Base-by-base conservation (phyloP, 495 filamentous ascomycete genomes). In the Xylaria sp. region DNA sequence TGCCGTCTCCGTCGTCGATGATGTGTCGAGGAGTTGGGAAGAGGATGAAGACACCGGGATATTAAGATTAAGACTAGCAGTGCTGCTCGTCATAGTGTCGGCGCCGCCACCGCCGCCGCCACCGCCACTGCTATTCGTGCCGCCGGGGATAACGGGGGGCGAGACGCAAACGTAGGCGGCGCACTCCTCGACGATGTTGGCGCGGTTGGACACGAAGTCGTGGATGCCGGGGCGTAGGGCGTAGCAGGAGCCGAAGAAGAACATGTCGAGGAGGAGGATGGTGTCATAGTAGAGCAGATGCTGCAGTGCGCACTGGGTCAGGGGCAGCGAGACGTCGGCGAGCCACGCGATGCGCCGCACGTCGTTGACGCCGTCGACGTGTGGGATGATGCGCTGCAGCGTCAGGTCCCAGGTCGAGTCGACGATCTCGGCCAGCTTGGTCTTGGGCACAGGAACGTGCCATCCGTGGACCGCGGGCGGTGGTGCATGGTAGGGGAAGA, bases 341-440 rank as follows among this genome's bases (percentile, higher is more conserved):
- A 90, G 85, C 68, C 91, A 87, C 29, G 95, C 90, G 76, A 99
- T 97, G 67, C 92, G 90, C 29, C 91, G 89, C 62, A 98, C 89
- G 79, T 92, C 92, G 76, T 93, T 93, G 68, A 97, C 90, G 70
- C 96, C 96, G 80, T 99, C 91, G 79, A 98, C 93, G 78, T 93
- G 87, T 0, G 91, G 89, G 59, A 95, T 87, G 70, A 98, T 89
- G 67, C 88, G 88, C 78, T 92, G 92, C 78, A 99, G 88, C 0
- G 95, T 97, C 40, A 98, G 85, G 76, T 98, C 96, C 93, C 93
- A 97, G 64, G 92, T 95, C 62, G 91, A 90, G 79, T 97, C 92
- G 77, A 94, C 90, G 52, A 88, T 83, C 67, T 85, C 83, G 71
- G 80, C 71, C 43, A 96, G 91, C 55, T 92, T 91, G 70, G 97